A percentile compares a stretch with the other conserved stretches of the same genome.
These are phyloP conservation scores for Bocquillonia castaneifolia DNA, from an alignment of 441 rosid species.

Conservation along the genomic window DNA sequence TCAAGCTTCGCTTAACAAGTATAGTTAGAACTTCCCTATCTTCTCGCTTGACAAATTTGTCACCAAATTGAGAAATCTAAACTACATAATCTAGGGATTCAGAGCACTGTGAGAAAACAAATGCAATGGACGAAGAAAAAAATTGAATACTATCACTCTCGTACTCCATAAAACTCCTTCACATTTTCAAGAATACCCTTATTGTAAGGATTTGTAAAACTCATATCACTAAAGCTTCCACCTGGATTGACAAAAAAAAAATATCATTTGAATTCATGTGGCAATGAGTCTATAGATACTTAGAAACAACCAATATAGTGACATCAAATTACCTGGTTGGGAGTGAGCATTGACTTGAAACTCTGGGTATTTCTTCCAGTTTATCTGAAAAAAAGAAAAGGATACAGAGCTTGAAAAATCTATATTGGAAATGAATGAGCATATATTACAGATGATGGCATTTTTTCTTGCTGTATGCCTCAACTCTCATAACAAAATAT, in stretches of 20 bases:
- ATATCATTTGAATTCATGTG: neutral
- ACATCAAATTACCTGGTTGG: slow-evolving; percentile 33
- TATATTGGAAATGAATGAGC: neutral
- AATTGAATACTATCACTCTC: neutral
- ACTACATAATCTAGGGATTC: neutral
- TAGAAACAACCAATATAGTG: neutral
- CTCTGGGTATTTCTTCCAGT: slow-evolving; percentile 59
- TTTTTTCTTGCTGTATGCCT: neutral
- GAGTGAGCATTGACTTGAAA: slow-evolving; percentile 33
- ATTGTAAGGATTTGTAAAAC: slow-evolving; percentile 44
- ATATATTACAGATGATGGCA: neutral
- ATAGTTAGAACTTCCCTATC: too few species aligned
- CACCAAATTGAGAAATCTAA: neutral
- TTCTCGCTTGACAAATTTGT: neutral
- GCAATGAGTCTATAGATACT: neutral
- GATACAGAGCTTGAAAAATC: neutral
- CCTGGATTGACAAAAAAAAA: slow-evolving; percentile 25
- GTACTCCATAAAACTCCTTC: slow-evolving; percentile 30
- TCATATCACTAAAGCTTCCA: slow-evolving; percentile 18
- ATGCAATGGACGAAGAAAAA: neutral
- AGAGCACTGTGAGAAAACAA: neutral
- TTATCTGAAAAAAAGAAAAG: slow-evolving; percentile 33
- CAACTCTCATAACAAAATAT: too few species aligned
- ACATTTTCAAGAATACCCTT: slow-evolving; percentile 46
- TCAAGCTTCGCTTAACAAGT: neutral